Conservation (phyloP, 1,139 yeast genomes). For the Kodamaea sp. region DNA sequence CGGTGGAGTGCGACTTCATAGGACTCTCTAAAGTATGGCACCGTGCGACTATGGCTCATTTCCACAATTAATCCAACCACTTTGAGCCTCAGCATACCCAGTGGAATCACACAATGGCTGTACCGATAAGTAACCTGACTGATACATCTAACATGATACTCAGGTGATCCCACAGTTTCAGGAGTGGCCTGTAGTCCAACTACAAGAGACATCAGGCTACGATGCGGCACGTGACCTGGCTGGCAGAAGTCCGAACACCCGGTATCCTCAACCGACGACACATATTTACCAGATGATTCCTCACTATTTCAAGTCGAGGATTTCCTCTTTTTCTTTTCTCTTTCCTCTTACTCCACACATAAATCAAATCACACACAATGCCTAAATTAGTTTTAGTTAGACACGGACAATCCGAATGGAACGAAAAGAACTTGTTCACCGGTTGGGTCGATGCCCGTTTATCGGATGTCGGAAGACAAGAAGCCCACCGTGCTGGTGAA, state of each 20-base stretch:
- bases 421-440: slow-evolving; percentile 96
- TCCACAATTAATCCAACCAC: no score
- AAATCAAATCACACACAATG: slow-evolving; percentile 24
- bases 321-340: slow-evolving; percentile 3
- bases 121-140: no score
- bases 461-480: slow-evolving; percentile 81
- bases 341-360: background rate
- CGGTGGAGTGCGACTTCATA: no score
- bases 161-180: no score
- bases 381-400: slow-evolving; percentile 81
- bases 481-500: slow-evolving; percentile 94
- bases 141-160: no score
- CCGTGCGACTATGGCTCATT: no score
- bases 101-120: no score
- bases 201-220: no score
- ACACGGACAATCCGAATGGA: slow-evolving; percentile 99
- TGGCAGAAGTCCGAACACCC: slow-evolving; percentile 30
- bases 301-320: background rate
- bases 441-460: slow-evolving; percentile 98
- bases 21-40: no score
- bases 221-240: slow-evolving; percentile 19
- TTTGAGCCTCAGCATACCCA: no score
- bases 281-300: background rate
- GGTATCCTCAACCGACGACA: slow-evolving; percentile 11
- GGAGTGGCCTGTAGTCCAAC: no score